Base-by-base conservation (phyloP, 1,284 basidiomycete genomes). In the Chondrostereum purpureum region DNA sequence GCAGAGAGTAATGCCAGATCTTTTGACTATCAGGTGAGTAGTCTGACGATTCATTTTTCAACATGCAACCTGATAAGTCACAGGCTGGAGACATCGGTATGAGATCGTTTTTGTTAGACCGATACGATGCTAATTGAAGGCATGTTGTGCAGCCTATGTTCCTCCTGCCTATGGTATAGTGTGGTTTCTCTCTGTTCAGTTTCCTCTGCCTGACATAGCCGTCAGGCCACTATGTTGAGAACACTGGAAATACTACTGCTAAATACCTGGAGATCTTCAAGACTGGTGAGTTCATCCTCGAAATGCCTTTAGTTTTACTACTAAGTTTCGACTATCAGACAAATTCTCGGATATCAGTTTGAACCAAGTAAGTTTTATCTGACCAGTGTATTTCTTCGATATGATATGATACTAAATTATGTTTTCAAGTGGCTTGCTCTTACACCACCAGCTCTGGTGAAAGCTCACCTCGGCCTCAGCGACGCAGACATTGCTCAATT, bases 221-320 rank as follows among this genome's bases (percentile, higher is more conserved):
- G n/a, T 38, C 49, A 72, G 78, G 78, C 4, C 82, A 85, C 55
- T 85, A 81, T 52, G 70, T 86, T n/a, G 80, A 87, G 62, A 85
- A 84, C 55, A 78, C 69, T 6, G 82, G 82, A 5, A 78, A 83
- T 53, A 72, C 72, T 2, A 79, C 81, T 0, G 57, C 85, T 20
- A 68, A 66, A 51, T 84, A 71, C 63, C 66, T 86, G 31, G 82
- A 85, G 57, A 77, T 86, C 43, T 82, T 82, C 63, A 77, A 76
- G 46, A 68, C 78, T 0, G 66, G 76, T 73, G 60, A 40, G 62
- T 55, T 16, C 24, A 24, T 41, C 14, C 10, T 31, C 12, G 14
- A 12, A 37, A 43, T 44, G 14, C 24, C 35, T 21, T 12, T n/a
- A n/a, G n/a, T n/a, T n/a, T n/a, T n/a, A n/a, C n/a, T n/a, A n/a